phyloP scores from a whole-genome alignment of 768 basidiomycete species.

The Lactarius evosmus region DNA sequence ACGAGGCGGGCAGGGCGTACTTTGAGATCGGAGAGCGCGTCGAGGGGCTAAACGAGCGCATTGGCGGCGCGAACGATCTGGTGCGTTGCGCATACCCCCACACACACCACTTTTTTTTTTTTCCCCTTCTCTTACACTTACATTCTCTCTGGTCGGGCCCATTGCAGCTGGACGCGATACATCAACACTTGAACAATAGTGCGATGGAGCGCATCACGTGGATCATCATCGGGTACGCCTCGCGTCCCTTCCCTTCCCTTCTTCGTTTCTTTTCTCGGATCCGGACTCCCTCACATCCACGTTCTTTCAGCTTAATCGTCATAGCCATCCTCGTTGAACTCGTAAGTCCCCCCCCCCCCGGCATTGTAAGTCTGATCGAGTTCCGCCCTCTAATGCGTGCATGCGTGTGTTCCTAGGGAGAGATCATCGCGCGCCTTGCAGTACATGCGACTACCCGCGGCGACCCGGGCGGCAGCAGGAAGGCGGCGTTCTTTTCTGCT shows the following conservation, averaged over 20 bases:
- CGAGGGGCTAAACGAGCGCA: slow-evolving; percentile 81
- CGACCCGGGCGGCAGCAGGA: neutral
- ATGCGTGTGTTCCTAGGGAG: slow-evolving; percentile 48
- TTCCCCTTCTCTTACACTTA: neutral
- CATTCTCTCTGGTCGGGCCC: neutral
- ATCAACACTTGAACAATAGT: slow-evolving; percentile 86
- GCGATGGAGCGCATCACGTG: slow-evolving; percentile 90
- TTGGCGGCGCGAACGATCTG: slow-evolving; percentile 84
- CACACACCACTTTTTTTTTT: no score
- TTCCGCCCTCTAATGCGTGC: neutral
- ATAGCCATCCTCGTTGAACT: slow-evolving; percentile 86
- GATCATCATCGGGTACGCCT: slow-evolving; percentile 60
- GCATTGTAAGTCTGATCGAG: neutral
- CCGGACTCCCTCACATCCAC: slow-evolving; percentile 15
- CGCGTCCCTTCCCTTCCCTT: slow-evolving; percentile 32
- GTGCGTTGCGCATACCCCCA: slow-evolving; percentile 41
- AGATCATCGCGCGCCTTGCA: slow-evolving; percentile 71
- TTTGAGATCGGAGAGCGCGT: slow-evolving; percentile 88
- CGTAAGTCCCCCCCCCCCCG: slow-evolving; percentile 40
- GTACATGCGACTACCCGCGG: slow-evolving; percentile 52
- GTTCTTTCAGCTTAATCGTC: slow-evolving; percentile 69
- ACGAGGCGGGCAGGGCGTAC: slow-evolving; percentile 91
- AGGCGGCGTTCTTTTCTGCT: neutral
- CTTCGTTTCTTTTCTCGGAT: slow-evolving; percentile 26
- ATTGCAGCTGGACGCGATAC: slow-evolving; percentile 78